Evolutionary conservation across 2,329 filamentous ascomycete genomes (phyloP), one percentile per base, ranked within the genome.

Genomic region (Sarocladiaceae sp.): DNA sequence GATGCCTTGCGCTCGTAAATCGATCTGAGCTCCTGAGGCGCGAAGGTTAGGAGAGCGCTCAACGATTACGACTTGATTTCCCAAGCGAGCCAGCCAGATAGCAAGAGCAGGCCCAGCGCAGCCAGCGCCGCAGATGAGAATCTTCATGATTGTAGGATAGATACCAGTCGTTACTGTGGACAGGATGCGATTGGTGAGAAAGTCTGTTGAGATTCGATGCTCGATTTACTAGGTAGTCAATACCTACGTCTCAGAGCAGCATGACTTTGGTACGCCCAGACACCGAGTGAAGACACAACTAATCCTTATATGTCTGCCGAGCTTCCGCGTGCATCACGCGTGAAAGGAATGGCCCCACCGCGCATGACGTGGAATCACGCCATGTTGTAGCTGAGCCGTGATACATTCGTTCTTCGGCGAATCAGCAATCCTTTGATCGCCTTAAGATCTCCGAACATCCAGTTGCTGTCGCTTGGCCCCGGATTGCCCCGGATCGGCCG

Each of bases 111-210:
- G 67, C 18, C 72, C 72, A 36, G 66, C 66, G 44, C 73, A 61
- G 49, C 72, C 71, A 3, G 63, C 71, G 54, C 72, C 72, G 50
- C 66, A 61, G 55, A 79, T 73, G 54, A 78, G 71, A 44, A 79
- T 59, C 61, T 64, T 75, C 54, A 74, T 50, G 26, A 11, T 20
- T 26, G 23, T 15, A 37, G 5, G n/a, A 37, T n/a, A 17, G 35
- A 37, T n/a, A n/a, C 18, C 29, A n/a, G n/a, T n/a, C n/a, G n/a
- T n/a, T n/a, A n/a, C n/a, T n/a, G n/a, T n/a, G n/a, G n/a, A n/a
- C n/a, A n/a, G n/a, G n/a, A n/a, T n/a, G n/a, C n/a, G n/a, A n/a
- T n/a, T n/a, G n/a, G n/a, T n/a, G n/a, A n/a, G n/a, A n/a, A n/a
- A n/a, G n/a, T n/a, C n/a, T n/a, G n/a, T n/a, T n/a, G n/a, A n/a